Evolutionary conservation across 2,329 filamentous ascomycete genomes (phyloP).

Genomic region (Fusarium sp.): DNA sequence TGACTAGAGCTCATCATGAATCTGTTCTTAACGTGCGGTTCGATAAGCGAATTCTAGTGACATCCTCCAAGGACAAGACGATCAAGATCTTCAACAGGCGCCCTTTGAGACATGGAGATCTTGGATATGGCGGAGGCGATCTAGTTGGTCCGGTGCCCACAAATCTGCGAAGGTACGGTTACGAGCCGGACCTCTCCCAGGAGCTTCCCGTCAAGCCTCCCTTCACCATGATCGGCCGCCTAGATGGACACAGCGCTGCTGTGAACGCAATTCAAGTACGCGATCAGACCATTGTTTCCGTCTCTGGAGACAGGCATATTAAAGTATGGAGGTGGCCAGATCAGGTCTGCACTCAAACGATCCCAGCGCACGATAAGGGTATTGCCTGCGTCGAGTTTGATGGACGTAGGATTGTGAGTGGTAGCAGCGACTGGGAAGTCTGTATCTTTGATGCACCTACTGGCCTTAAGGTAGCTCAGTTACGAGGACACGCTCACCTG

Average conservation of each 20-base stretch:
- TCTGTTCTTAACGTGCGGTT: constrained; percentile 95
- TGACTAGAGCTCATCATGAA: constrained; percentile 83
- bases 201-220: constrained; percentile 68
- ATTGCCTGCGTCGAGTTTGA: constrained; percentile 99
- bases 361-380: constrained; percentile 90
- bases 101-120: constrained; percentile 69
- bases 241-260: constrained; percentile 88
- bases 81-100: constrained; percentile 96
- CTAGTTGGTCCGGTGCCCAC: constrained; percentile 64
- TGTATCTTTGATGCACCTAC: constrained; percentile 92
- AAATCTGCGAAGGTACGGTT: constrained; percentile 65
- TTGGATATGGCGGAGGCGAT: constrained; percentile 61
- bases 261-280: constrained; percentile 96
- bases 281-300: constrained; percentile 88
- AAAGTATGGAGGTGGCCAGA: constrained; percentile 94
- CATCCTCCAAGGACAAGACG: constrained; percentile 95
- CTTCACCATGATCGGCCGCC: constrained; percentile 80
- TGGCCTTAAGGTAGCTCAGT: constrained; percentile 87
- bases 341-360: constrained; percentile 79
- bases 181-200: constrained; percentile 57
- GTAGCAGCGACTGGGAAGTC: constrained; percentile 95
- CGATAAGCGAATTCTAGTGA: constrained; percentile 90
- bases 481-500: constrained; percentile 83
- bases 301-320: constrained; percentile 91
- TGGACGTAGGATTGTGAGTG: constrained; percentile 90